Base-by-base conservation (phyloP, 2,329 filamentous ascomycete genomes). In the Phaeophleospora eucalypticola region DNA sequence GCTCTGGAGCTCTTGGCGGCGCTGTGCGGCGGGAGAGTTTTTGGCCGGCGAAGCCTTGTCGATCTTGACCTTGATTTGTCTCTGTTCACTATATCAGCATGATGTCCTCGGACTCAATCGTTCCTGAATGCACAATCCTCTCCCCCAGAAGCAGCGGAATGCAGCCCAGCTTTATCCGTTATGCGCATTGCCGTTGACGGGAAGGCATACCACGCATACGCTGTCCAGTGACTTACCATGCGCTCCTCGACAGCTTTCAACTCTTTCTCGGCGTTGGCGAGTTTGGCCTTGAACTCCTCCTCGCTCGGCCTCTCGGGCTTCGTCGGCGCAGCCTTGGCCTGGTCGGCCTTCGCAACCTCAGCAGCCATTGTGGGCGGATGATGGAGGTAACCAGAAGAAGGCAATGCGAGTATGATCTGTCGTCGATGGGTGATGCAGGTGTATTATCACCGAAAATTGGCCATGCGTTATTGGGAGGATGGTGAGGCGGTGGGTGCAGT, bases 221-320 rank as follows among this genome's bases (percentile, higher is more conserved):
- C 10, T 37, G 16, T 38, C 14, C 33, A 20, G 15, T 36, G 24
- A 59, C 58, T 21, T 58, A 66, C 63, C 59, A 65, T 54, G 20
- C 79, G 80, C 59, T 87, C 83, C 74, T 93, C 86, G 39, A 84
- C 78, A 43, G 81, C 82, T 65, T 85, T 77, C 72, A 95, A 85
- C 57, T 87, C 88, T 76, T 95, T 95, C 72, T 97, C 88, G 19
- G 86, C 86, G 72, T 86, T 81, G 41, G 81, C 83, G 52, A 95
- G 78, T 54, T 80, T 79, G 66, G 83, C 79, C 74, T 95, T 89
- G 77, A 84, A 98, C 59, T 78, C 75, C 57, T 84, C 85, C 74
- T 93, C 87, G 69, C 96, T 87, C 38, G 93, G 93, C 78, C 86
- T 89, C 71, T 87, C 80, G 44, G 90, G 89, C 73, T 83, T 89